Evolutionary conservation across 768 basidiomycete species (phyloP).

Genomic region (Boletus eberwhitei): DNA sequence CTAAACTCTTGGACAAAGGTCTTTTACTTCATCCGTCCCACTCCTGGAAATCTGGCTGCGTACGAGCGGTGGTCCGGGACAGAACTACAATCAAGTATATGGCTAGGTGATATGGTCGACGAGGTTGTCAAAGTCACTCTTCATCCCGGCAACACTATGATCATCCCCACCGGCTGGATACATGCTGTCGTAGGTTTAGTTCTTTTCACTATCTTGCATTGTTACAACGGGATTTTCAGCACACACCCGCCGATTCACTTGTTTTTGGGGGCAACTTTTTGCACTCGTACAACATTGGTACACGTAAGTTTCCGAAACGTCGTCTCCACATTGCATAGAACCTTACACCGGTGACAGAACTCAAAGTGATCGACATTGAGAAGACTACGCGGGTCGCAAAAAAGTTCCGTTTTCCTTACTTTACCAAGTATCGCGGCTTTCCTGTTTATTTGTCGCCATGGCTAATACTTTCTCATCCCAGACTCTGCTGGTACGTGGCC

Average conservation of each 20-base stretch:
- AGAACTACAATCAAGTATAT: slow-evolving; percentile 80
- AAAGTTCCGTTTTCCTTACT: slow-evolving; percentile 84
- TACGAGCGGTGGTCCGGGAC: slow-evolving; percentile 95
- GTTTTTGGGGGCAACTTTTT: slow-evolving; percentile 98
- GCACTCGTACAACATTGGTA: slow-evolving; percentile 85
- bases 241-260: slow-evolving; percentile 87
- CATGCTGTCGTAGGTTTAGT: slow-evolving; percentile 80
- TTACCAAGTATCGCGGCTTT: slow-evolving; percentile 54
- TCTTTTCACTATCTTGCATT: neutral
- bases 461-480: slow-evolving; percentile 28
- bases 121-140: slow-evolving; percentile 86
- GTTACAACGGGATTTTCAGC: slow-evolving; percentile 41
- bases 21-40: slow-evolving; percentile 95
- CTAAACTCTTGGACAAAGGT: slow-evolving; percentile 43
- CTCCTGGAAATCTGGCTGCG: slow-evolving; percentile 76
- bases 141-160: slow-evolving; percentile 79
- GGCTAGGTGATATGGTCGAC: slow-evolving; percentile 92
- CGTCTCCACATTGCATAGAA: neutral
- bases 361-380: slow-evolving; percentile 88
- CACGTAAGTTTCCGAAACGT: slow-evolving; percentile 53
- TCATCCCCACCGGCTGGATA: slow-evolving; percentile 96
- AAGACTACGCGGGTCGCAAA: slow-evolving; percentile 90
- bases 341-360: slow-evolving; percentile 49
- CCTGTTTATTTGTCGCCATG: slow-evolving; percentile 9
- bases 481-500: slow-evolving; percentile 88